These are phyloP conservation scores for Penicillium griseofulvum DNA, from an alignment of 2,329 filamentous ascomycete species.

Conservation along the genomic window DNA sequence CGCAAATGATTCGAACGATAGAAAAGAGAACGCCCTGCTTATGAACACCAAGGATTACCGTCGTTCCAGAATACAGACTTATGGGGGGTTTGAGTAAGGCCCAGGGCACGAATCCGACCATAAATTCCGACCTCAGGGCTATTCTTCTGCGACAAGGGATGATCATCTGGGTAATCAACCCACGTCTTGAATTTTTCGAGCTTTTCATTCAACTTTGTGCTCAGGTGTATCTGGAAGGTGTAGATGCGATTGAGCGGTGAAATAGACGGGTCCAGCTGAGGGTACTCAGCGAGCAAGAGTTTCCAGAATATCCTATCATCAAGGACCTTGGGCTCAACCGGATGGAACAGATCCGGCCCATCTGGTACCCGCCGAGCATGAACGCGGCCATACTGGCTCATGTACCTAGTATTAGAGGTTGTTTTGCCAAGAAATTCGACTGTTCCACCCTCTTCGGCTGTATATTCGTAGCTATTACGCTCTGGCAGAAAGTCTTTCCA, in stretches of 20 bases:
- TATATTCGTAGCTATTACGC: slow-evolving; percentile 16
- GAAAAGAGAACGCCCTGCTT: not conserved
- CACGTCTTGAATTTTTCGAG: slow-evolving; percentile 18
- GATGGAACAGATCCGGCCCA: slow-evolving; percentile 12
- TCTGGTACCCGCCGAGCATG: slow-evolving; percentile 12
- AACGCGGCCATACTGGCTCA: not conserved
- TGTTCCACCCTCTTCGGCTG: slow-evolving; percentile 42
- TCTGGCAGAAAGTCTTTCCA: slow-evolving; percentile 50
- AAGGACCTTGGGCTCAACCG: not conserved
- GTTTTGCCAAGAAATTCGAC: slow-evolving; percentile 38
- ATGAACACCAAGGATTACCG: slow-evolving; percentile 13
- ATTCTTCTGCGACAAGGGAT: slow-evolving; percentile 11
- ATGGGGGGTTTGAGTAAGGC: slow-evolving; percentile 8
- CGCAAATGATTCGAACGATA: not conserved
- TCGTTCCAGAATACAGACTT: slow-evolving; percentile 11
- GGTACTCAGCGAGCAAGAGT: slow-evolving; percentile 6
- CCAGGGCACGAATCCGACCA: slow-evolving; percentile 18
- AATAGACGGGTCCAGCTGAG: slow-evolving; percentile 7
- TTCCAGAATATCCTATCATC: slow-evolving; percentile 14
- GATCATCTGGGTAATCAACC: slow-evolving; percentile 12
- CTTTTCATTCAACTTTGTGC: not conserved
- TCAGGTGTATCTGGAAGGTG: slow-evolving; percentile 6
- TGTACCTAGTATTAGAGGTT: slow-evolving; percentile 14
- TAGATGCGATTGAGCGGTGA: slow-evolving; percentile 16
- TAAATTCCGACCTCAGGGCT: slow-evolving; percentile 17